A percentile compares a stretch with the other conserved stretches of the same genome.
Conservation (phyloP, 805 yeast genomes). For the Maudiozyma barnettii region DNA sequence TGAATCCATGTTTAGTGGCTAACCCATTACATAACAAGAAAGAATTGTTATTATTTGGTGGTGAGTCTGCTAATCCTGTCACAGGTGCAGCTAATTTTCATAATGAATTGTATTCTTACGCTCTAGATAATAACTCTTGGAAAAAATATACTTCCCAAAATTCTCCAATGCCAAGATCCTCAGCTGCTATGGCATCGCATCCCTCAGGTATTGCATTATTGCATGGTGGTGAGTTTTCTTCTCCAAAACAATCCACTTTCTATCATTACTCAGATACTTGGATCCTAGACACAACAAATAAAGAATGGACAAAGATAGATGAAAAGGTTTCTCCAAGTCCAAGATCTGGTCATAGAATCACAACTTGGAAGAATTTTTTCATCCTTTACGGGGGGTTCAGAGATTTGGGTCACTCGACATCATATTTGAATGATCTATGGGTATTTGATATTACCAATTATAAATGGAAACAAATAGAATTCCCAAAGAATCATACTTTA, state of each 20-base stretch:
- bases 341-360: conserved; percentile 85
- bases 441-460: conserved; percentile 80
- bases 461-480: conserved; percentile 85
- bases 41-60: conserved; percentile 83
- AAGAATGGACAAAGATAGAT: conserved; percentile 88
- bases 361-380: conserved; percentile 85
- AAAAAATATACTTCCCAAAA: conserved; percentile 68
- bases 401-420: conserved; percentile 75
- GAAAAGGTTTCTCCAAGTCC: conserved; percentile 57
- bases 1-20: conserved; percentile 67
- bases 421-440: conserved; percentile 84
- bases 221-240: conserved; percentile 96
- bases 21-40: conserved; percentile 65
- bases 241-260: conserved; percentile 91
- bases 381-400: conserved; percentile 87
- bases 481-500: conserved; percentile 66
- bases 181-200: conserved; percentile 89
- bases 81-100: conserved; percentile 53
- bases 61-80: conserved; percentile 51
- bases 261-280: conserved; percentile 96
- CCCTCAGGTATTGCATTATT: conserved; percentile 78
- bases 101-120: conserved; percentile 69
- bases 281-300: conserved; percentile 74
- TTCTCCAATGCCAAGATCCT: conserved; percentile 84
- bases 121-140: conserved; percentile 76